Conservation (phyloP, 495 filamentous ascomycete genomes). For the Jackrogersella minutella region DNA sequence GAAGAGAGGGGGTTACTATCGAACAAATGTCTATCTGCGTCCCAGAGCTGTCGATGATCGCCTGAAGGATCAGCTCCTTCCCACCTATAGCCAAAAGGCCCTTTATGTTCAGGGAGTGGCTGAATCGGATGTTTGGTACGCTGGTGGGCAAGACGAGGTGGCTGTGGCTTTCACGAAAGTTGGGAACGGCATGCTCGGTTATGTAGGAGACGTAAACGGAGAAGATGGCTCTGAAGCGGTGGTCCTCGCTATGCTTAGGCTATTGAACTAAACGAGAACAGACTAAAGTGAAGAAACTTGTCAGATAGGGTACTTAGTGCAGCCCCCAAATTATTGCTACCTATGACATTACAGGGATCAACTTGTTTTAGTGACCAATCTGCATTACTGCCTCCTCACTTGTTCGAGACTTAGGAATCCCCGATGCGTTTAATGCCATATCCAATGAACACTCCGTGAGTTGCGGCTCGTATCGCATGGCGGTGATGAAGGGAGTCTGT, state of each 20-base stretch:
- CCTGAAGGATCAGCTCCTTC: background rate
- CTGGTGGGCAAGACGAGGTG: background rate
- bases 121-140: background rate
- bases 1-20: background rate
- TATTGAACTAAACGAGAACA: background rate
- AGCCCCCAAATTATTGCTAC: background rate
- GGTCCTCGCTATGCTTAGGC: constrained; percentile 1
- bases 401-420: background rate
- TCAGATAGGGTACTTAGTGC: background rate
- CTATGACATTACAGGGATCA: background rate
- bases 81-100: background rate
- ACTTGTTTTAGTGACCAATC: background rate
- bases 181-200: background rate
- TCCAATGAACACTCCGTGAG: too few relatives aligned
- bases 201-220: background rate
- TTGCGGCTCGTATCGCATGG: too few relatives aligned
- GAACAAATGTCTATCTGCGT: background rate
- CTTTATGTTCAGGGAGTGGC: constrained; percentile 2
- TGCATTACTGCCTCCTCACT: background rate
- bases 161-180: background rate
- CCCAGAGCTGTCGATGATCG: background rate
- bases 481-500: too few relatives aligned
- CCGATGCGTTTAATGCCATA: too few relatives aligned
- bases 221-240: background rate
- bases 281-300: background rate